Base-by-base conservation (phyloP, 495 filamentous ascomycete species). In the Staphylotrichum tortipilum region DNA sequence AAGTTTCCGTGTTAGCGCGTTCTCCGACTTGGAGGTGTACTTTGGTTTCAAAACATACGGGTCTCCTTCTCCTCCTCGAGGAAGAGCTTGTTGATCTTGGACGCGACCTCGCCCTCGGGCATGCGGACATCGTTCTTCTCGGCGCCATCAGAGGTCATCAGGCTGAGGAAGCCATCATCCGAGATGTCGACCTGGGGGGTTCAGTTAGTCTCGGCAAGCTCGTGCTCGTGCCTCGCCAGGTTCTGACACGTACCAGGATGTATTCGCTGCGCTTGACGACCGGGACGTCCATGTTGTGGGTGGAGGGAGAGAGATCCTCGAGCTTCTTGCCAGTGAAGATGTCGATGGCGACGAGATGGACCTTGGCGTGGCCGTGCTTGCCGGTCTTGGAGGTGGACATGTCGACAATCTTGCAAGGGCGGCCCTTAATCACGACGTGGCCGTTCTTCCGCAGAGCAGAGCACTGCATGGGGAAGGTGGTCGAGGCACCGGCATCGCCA, bases 311-410 rank as follows among this genome's bases (percentile, higher is more conserved):
- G 51, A 99, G 85, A 73, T 99, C 92, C 80, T 99, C 92, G 52
- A 92, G 77, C 82, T 99, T 99, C 87, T 97, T 97, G 80, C 80
- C 80, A 53, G 89, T 99, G 80, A 99, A 99, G 78, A 99, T 96
- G 68, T 99, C 92, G 68, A 91, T 82, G 66, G 87, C 92, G 62
- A 94, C 83, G 53, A 99, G 73, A 78, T 99, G 89, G 68, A 97
- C 92, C 84, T 99, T 99, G 72, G 92, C 92, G 84, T 99, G 92
- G 71, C 92, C 92, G 85, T 99, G 92, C 87, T 99, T 99, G 71
- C 92, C 92, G 55, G 92, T 99, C 89, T 99, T 99, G 67, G 92
- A 99, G 74, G 92, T 99, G 54, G 86, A 91, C 92, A 99, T 99
- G 66, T 96, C 92, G 70, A 96, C 87, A 62, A 99, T 99, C 84